Base-by-base conservation (phyloP, 108 stramenopile species). In the Skeletonema menzelii region DNA sequence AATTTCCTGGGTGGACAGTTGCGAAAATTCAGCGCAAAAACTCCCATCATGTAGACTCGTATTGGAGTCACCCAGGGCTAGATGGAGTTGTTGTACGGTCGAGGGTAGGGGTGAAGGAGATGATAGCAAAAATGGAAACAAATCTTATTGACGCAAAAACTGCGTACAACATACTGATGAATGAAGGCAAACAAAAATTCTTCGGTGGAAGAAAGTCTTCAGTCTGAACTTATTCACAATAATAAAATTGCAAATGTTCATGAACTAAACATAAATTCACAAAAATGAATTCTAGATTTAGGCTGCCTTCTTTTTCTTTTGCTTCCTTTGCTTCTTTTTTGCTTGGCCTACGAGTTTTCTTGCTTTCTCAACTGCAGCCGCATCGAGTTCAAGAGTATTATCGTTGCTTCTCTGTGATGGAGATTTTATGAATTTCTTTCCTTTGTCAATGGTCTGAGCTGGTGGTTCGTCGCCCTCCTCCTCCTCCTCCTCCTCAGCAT, bases 341-440 rank as follows among this genome's bases (percentile, higher is more conserved):
- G 89, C 89, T 56, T 87, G 44, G 15, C 53, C 56, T 22, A 91
- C 86, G 7, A 91, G 76, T 30, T 76, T 63, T 65, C 89, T 60
- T 10, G 89, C 89, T 70, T 84, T 90, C 62, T 83, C 82, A 2
- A 91, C 44, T 27, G 70, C 84, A 26, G 68, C 80, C 8, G 49
- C 63, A 55, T 88, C 86, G 62, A 91, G 67, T 12, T 64, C 68
- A 12, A 80, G 6, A 3, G 15, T n/a, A n/a, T n/a, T 46, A 10
- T 10, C 15, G 17, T 46, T 46, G 44, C 44, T 46, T 46, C 10
- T 53, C 22, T 53, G 49, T 8, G 49, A 4, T 22, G 22, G 49
- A 22, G 6, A 8, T 22, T 22, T 53, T 0, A 24, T 22, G 49
- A 24, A 24, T 53, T 53, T 53, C 49, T 53, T 53, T 8, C 49